Percentiles rank a stretch among this genome's conserved stretches.
Conservation (phyloP, 2,329 filamentous ascomycete species). For the Verticillium longisporum region DNA sequence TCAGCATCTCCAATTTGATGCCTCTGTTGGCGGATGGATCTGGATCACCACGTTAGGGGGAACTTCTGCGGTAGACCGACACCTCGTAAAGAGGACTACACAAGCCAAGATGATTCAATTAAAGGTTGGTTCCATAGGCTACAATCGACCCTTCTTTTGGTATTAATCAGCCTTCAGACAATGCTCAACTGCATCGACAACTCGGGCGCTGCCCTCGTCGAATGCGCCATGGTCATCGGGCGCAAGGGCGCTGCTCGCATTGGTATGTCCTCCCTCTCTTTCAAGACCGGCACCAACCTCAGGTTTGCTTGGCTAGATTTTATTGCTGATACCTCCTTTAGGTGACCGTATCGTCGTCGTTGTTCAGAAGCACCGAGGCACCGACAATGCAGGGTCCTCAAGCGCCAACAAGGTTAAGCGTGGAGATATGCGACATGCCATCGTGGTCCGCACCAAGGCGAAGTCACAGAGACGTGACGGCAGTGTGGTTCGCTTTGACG, state of each 20-base stretch:
- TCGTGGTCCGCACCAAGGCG: constrained; percentile 88
- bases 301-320: neutral
- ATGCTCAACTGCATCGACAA: constrained; percentile 99
- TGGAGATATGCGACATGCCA: constrained; percentile 92
- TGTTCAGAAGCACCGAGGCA: constrained; percentile 90
- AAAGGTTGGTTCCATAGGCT: constrained; percentile 49
- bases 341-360: constrained; percentile 96
- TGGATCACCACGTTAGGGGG: neutral
- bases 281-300: neutral
- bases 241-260: constrained; percentile 86
- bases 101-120: constrained; percentile 77
- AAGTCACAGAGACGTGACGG: constrained; percentile 83
- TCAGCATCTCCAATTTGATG: neutral
- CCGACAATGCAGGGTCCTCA: constrained; percentile 62
- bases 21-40: constrained; percentile 1
- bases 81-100: constrained; percentile 9
- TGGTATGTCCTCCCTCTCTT: constrained; percentile 50
- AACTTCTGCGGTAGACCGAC: neutral
- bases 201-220: constrained; percentile 93
- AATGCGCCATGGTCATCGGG: constrained; percentile 88
- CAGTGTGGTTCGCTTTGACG: constrained; percentile 86
- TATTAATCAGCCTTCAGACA: constrained; percentile 47
- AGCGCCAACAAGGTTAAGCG: constrained; percentile 89
- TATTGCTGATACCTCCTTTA: constrained; percentile 24
- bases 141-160: too few relatives aligned